Conservation (phyloP, 73 alveolate species). For the Halteria grandinella region DNA sequence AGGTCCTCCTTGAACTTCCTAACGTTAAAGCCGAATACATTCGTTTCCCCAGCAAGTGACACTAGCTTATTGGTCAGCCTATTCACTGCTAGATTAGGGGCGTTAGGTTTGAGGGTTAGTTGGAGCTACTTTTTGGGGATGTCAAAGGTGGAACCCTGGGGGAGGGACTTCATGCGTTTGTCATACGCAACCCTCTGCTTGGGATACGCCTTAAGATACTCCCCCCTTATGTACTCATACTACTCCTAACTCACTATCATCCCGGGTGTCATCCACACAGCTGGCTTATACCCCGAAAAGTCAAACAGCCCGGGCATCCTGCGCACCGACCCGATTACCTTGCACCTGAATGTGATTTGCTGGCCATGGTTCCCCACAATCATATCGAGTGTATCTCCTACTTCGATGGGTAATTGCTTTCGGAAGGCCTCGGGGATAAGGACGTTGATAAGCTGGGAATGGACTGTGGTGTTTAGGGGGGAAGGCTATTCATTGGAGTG, state of each 20-base stretch:
- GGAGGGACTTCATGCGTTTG: neutral
- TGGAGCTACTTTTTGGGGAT: constrained; percentile 24
- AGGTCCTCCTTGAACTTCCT: constrained; percentile 1
- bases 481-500: too few species aligned
- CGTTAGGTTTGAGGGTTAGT: neutral
- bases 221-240: neutral
- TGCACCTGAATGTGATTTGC: too few species aligned
- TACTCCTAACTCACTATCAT: constrained; percentile 1
- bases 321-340: constrained; percentile 25
- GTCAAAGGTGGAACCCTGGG: neutral
- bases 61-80: constrained; percentile 18
- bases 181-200: neutral
- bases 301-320: constrained; percentile 21
- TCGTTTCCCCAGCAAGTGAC: constrained; percentile 3
- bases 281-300: constrained; percentile 29
- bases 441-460: neutral
- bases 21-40: constrained; percentile 39
- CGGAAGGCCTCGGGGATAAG: constrained; percentile 39
- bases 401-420: constrained; percentile 15
- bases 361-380: too few species aligned
- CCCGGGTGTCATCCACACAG: constrained; percentile 3
- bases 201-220: neutral
- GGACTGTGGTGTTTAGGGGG: too few species aligned
- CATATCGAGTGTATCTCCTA: too few species aligned
- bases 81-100: constrained; percentile 1